Evolutionary conservation across 495 filamentous ascomycete genomes (phyloP).

Genomic region (Cetradonia linearis): DNA sequence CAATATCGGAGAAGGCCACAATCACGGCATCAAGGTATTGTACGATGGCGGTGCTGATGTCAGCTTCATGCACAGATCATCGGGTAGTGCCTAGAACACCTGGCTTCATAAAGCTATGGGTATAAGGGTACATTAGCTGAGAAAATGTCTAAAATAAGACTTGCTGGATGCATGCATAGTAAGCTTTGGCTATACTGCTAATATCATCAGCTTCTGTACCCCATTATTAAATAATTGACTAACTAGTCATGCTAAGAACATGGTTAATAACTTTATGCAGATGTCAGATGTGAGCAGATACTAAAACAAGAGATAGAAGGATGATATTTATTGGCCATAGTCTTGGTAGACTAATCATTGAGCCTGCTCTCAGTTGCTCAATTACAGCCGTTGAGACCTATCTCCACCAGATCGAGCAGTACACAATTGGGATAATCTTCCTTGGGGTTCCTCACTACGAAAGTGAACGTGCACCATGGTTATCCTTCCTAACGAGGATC

Average conservation of each 20-base stretch:
- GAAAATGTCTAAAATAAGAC: slow-evolving; percentile 34
- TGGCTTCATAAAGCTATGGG: slow-evolving; percentile 11
- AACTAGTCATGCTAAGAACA: slow-evolving; percentile 25
- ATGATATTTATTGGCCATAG: slow-evolving; percentile 31
- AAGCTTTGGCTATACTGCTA: slow-evolving; percentile 39
- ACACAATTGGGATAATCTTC: slow-evolving; percentile 33
- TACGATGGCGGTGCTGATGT: slow-evolving; percentile 2
- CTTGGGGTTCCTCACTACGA: slow-evolving; percentile 36
- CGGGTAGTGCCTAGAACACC: slow-evolving; percentile 13
- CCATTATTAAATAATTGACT: slow-evolving; percentile 23
- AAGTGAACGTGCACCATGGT: slow-evolving; percentile 31
- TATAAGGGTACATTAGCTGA: slow-evolving; percentile 34
- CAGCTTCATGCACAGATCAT: slow-evolving; percentile 15
- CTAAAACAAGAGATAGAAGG: slow-evolving; percentile 7
- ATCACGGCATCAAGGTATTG: slow-evolving; percentile 3
- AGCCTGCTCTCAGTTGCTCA: slow-evolving; percentile 24
- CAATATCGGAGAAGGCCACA: slow-evolving; percentile 9
- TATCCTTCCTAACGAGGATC: not conserved
- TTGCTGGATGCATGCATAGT: slow-evolving; percentile 37
- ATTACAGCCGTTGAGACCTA: slow-evolving; percentile 23
- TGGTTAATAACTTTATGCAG: slow-evolving; percentile 22
- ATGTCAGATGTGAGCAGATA: slow-evolving; percentile 11
- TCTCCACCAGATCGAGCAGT: slow-evolving; percentile 27
- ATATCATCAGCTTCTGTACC: slow-evolving; percentile 17
- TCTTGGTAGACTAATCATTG: slow-evolving; percentile 30